Evolutionary conservation across 495 filamentous ascomycete genomes (phyloP), one percentile per base, ranked within the genome.

Genomic region (Saxispiralis lemnorum): DNA sequence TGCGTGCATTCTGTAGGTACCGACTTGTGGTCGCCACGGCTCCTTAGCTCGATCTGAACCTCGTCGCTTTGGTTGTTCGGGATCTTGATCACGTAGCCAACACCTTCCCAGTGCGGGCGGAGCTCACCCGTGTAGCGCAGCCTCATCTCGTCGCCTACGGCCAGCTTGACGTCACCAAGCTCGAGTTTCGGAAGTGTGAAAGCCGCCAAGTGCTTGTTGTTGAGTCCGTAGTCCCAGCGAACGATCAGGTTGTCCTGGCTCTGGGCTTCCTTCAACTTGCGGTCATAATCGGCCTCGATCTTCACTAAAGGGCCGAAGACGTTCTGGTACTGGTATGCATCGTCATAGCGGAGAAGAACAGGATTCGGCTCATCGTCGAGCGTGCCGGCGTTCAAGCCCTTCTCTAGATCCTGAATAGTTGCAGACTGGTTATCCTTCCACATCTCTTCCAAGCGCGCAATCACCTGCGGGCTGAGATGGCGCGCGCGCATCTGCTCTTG

Each of bases 201-300:
- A 57, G 86, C 94, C 21, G 88, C 88, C 10, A 93, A 67, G 53
- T 96, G 87, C 67, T 96, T 96, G 68, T 93, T 93, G 63, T 99
- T 96, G 11, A 99, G 71, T 57, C 87, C 92, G 45, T 85, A 72
- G 56, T 96, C 86, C 89, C 89, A 99, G 20, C 84, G 81, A 47
- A 96, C 87, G 54, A 93, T 72, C 28, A 99, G 65, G 17, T 80
- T 79, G 64, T 99, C 89, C 61, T 96, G 92, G 2, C 83, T 92
- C 59, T 99, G 89, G 2, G 92, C 83, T 60, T 99, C 89, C 64
- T 99, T 99, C 40, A 99, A 68, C 63, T 99, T 96, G 51, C 88
- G 83, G 60, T 99, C 89, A 56, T 99, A 99, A 60, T 99, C 89
- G n/a, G 89, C 93, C 59, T 99, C 89, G 58, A 99, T 96, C 63